Evolutionary conservation across 2,329 filamentous ascomycete genomes (phyloP).

Genomic region (Fusarium buxicola): DNA sequence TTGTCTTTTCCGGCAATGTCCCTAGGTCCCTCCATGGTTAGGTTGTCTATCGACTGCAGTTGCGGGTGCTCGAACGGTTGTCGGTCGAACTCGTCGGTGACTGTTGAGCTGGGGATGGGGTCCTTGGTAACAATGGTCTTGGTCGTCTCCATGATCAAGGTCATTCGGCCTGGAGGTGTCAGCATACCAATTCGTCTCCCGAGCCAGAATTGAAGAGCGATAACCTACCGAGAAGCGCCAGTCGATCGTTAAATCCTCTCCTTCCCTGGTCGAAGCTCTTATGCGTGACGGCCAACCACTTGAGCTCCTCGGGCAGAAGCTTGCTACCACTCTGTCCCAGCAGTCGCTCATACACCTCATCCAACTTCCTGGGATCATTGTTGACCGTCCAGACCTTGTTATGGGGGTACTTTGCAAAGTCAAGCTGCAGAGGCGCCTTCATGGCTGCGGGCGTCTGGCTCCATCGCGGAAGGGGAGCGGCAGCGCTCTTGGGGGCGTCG

Average conservation of each 20-base stretch:
- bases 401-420: slow-evolving; percentile 64
- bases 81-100: slow-evolving; percentile 65
- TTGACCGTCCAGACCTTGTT: slow-evolving; percentile 76
- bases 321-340: slow-evolving; percentile 78
- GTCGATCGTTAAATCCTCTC: slow-evolving; percentile 91
- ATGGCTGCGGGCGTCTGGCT: slow-evolving; percentile 75
- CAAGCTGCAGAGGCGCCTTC: slow-evolving; percentile 76
- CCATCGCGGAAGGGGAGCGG: slow-evolving; percentile 68
- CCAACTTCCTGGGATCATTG: slow-evolving; percentile 76
- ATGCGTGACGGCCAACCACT: slow-evolving; percentile 97
- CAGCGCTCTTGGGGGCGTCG: slow-evolving; percentile 13
- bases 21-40: slow-evolving; percentile 70
- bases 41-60: slow-evolving; percentile 78
- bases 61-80: slow-evolving; percentile 76
- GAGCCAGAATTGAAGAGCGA: neutral
- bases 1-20: slow-evolving; percentile 73
- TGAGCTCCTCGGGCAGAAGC: slow-evolving; percentile 87
- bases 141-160: slow-evolving; percentile 54
- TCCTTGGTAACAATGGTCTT: slow-evolving; percentile 53
- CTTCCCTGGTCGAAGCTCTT: slow-evolving; percentile 98
- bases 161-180: slow-evolving; percentile 49
- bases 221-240: slow-evolving; percentile 84
- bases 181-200: slow-evolving; percentile 14
- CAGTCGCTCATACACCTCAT: slow-evolving; percentile 81
- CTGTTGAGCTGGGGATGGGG: slow-evolving; percentile 42